These are phyloP conservation scores for Furcasterigmium furcatum DNA, from an alignment of 2,329 filamentous ascomycete species.

Conservation along the genomic window DNA sequence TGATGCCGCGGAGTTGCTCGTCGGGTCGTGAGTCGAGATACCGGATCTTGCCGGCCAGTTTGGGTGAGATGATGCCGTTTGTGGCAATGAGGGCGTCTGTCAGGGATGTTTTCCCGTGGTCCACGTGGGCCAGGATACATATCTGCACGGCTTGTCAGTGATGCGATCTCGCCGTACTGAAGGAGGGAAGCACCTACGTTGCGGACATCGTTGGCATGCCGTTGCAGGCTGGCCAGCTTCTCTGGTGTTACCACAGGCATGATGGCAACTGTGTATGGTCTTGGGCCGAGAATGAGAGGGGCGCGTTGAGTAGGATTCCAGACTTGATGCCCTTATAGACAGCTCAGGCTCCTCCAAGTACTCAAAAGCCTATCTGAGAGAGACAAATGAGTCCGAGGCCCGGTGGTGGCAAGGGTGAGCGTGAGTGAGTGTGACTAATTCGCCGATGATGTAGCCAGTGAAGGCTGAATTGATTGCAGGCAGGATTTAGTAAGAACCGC, in stretches of 20 bases:
- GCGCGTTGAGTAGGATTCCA: constrained; percentile 7
- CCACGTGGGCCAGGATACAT: constrained; percentile 93
- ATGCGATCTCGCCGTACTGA: constrained; percentile 10
- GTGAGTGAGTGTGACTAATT: not conserved
- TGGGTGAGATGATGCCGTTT: constrained; percentile 98
- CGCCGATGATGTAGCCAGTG: not conserved
- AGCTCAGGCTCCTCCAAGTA: too few relatives aligned
- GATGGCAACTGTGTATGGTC: not conserved
- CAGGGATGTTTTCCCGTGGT: constrained; percentile 97
- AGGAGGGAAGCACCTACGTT: constrained; percentile 64
- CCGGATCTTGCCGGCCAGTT: constrained; percentile 94
- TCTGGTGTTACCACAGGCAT: constrained; percentile 94
- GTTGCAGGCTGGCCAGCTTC: constrained; percentile 86
- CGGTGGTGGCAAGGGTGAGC: not conserved
- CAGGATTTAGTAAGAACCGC: too few relatives aligned
- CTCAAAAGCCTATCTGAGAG: too few relatives aligned
- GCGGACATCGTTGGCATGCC: constrained; percentile 81
- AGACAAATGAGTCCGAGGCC: not conserved
- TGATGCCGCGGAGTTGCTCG: constrained; percentile 93
- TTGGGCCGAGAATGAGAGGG: not conserved
- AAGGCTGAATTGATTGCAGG: too few relatives aligned
- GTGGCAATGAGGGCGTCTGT: constrained; percentile 95
- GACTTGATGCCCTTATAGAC: too few relatives aligned
- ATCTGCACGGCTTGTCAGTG: constrained; percentile 53
- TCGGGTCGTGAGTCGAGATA: constrained; percentile 96